A percentile compares a stretch with the other conserved stretches of the same genome.
phyloP scores from a whole-genome alignment of 805 yeast species.

The Lachancea sp. region DNA sequence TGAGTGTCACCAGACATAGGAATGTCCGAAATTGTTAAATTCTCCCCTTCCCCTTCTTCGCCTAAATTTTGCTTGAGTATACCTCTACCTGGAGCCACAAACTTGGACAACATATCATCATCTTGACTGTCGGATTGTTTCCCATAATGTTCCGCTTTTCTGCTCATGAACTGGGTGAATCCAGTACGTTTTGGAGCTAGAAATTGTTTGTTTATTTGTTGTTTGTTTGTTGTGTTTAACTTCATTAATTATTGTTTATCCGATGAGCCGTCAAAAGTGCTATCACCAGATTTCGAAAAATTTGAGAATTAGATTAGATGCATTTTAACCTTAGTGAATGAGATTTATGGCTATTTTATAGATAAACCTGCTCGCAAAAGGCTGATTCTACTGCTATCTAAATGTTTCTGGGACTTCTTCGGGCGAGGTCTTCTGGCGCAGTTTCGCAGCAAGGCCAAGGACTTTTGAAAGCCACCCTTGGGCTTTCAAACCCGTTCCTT shows the following conservation, averaged over 20 bases:
- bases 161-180: too few species aligned
- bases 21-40: conserved; percentile 9
- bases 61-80: conserved; percentile 8
- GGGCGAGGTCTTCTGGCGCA: background rate
- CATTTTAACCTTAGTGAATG: background rate
- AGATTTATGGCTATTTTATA: background rate
- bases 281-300: background rate
- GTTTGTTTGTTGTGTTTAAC: background rate
- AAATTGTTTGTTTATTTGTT: too few species aligned
- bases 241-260: background rate
- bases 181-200: too few species aligned
- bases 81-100: conserved; percentile 7
- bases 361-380: background rate
- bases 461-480: conserved; percentile 4
- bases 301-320: background rate
- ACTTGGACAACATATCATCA: background rate
- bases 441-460: background rate
- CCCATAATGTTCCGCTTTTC: too few species aligned
- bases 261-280: background rate
- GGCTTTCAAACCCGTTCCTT: conserved; percentile 20
- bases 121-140: too few species aligned
- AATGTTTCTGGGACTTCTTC: conserved; percentile 2
- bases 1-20: conserved; percentile 9
- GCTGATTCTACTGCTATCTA: background rate
- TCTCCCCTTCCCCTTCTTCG: conserved; percentile 7